Conservation (phyloP, 495 filamentous ascomycete species). For the Xylaria bambusicola region DNA sequence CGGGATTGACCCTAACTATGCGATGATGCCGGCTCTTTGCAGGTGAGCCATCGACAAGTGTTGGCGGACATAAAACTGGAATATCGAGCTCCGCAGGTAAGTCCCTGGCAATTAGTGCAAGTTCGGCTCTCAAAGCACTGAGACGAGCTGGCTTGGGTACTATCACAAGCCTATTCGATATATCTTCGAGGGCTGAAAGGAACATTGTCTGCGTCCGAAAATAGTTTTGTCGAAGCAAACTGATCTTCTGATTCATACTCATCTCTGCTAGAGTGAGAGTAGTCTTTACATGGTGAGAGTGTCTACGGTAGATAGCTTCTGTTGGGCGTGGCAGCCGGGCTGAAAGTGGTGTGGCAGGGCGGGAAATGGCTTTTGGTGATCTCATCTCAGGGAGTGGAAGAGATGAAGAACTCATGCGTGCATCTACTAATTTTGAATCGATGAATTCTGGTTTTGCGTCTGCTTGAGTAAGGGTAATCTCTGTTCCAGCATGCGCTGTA, state of each 20-base stretch:
- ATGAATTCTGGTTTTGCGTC: conserved; percentile 34
- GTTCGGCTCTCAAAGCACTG: conserved; percentile 72
- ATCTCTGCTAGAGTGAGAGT: conserved; percentile 55
- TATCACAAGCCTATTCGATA: conserved; percentile 71
- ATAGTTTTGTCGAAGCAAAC: conserved; percentile 69
- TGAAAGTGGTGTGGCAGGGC: conserved; percentile 52
- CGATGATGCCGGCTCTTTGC: conserved; percentile 69
- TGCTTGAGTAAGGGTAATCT: conserved; percentile 23
- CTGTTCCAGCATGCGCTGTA: conserved; percentile 22
- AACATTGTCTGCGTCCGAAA: conserved; percentile 74
- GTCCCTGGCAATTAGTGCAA: conserved; percentile 72
- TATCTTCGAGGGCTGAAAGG: conserved; percentile 70
- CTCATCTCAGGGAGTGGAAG: conserved; percentile 61
- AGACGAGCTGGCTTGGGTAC: conserved; percentile 74
- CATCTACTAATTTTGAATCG: conserved; percentile 48
- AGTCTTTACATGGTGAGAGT: conserved; percentile 51
- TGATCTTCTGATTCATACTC: conserved; percentile 57
- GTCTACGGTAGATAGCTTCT: conserved; percentile 47
- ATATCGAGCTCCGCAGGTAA: conserved; percentile 77
- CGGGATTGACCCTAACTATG: conserved; percentile 73
- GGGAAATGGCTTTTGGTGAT: conserved; percentile 46
- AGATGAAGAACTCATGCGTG: conserved; percentile 65
- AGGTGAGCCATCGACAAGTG: conserved; percentile 62
- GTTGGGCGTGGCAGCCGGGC: conserved; percentile 53
- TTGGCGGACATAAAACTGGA: conserved; percentile 70